Conservation (phyloP, 2,329 filamentous ascomycete genomes). For the Ustilaginoidea virens region DNA sequence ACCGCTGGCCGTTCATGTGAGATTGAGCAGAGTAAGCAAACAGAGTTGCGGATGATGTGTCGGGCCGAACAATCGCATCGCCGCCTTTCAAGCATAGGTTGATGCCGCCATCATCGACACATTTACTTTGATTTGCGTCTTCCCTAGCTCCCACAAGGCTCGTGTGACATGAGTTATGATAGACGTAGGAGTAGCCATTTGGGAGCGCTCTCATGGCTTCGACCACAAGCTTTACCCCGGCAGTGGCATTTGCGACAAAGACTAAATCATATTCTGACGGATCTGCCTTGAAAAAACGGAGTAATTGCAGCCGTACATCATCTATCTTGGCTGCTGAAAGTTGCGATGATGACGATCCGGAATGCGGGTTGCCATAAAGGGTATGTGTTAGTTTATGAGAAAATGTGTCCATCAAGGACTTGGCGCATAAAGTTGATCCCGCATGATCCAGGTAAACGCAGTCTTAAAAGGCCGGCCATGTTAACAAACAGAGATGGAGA, state of each 20-base stretch:
- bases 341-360: constrained; percentile 68
- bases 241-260: constrained; percentile 86
- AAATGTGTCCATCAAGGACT: constrained; percentile 67
- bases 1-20: constrained; percentile 72
- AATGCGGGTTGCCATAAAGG: constrained; percentile 86
- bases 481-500: neutral
- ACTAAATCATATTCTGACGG: constrained; percentile 73
- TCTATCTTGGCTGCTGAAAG: constrained; percentile 61
- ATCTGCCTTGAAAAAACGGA: constrained; percentile 69
- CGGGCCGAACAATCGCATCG: constrained; percentile 13
- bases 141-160: constrained; percentile 72
- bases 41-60: constrained; percentile 16
- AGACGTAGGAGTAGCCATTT: constrained; percentile 65
- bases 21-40: constrained; percentile 87
- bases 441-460: constrained; percentile 85
- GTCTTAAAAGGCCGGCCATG: constrained; percentile 26
- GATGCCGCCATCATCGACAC: constrained; percentile 51
- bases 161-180: constrained; percentile 75
- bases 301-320: constrained; percentile 51
- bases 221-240: constrained; percentile 71
- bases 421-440: constrained; percentile 73
- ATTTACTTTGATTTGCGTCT: constrained; percentile 47
- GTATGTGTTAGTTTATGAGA: constrained; percentile 62
- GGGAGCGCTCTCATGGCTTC: constrained; percentile 58
- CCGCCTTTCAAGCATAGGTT: constrained; percentile 43